A percentile compares a stretch with the other conserved stretches of the same genome.
phyloP scores from a whole-genome alignment of 805 yeast genomes.

The Lipomyces sp. region DNA sequence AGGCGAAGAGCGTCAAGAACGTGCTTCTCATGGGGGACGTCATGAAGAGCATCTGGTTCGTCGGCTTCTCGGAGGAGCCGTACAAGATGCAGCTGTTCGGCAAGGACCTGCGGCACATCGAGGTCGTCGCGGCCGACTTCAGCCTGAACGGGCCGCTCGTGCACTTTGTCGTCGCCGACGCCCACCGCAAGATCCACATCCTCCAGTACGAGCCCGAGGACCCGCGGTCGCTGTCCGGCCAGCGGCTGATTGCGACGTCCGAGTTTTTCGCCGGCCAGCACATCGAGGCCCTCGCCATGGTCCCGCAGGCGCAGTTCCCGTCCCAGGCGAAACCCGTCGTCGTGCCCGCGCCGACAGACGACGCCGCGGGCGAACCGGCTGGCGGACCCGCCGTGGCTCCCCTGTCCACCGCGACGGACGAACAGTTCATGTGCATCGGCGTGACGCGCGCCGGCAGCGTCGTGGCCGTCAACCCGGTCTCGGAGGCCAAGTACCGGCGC shows the following conservation, averaged over 20 bases:
- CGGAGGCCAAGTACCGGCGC: conserved; percentile 73
- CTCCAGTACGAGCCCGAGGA: conserved; percentile 91
- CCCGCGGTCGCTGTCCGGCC: conserved; percentile 76
- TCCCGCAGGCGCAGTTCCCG: conserved; percentile 32
- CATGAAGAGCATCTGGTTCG: conserved; percentile 68
- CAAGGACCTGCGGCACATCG: conserved; percentile 62
- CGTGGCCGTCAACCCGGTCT: conserved; percentile 66
- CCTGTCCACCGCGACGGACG: conserved; percentile 14
- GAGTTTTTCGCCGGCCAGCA: conserved; percentile 66
- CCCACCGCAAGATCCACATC: conserved; percentile 61
- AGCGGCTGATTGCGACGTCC: conserved; percentile 63
- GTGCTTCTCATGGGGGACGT: conserved; percentile 79
- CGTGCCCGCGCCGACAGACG: neutral
- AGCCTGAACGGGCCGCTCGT: conserved; percentile 67
- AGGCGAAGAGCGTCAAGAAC: conserved; percentile 79
- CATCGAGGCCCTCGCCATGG: conserved; percentile 33
- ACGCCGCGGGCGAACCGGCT: neutral
- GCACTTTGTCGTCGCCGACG: conserved; percentile 65
- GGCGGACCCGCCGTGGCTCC: neutral
- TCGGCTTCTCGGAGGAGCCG: conserved; percentile 94
- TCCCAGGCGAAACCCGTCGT: neutral
- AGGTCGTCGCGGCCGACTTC: conserved; percentile 73
- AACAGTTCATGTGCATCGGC: conserved; percentile 56
- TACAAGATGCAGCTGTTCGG: conserved; percentile 77
- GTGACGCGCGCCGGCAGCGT: conserved; percentile 77